Base-by-base conservation (phyloP, 306 rosid genomes). In the Morella rubra region DNA sequence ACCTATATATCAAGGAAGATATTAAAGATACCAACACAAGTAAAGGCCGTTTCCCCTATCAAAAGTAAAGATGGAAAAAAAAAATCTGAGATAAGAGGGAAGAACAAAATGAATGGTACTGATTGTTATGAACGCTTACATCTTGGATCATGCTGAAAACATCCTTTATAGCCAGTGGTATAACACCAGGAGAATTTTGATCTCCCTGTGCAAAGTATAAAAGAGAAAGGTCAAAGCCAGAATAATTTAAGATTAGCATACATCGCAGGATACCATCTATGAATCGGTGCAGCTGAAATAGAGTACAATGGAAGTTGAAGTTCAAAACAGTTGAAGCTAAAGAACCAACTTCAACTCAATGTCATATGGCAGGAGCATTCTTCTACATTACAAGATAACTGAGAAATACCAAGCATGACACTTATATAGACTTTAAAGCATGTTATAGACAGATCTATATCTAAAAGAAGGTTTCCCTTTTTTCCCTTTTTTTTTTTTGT, bases 71-170 rank as follows among this genome's bases (percentile, higher is more conserved):
- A 19, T n/a, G 7, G 7, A 18, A 44, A 65, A 9, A 41, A 41
- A 11, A 65, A 41, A 0, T 4, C 71, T 65, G 41, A 9, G 13
- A 41, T 9, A 65, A 41, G 41, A 42, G 5, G 59, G 51, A 69
- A 59, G 10, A 50, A 69, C 56, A 51, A 69, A 24, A 75, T 27
- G n/a, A 50, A 18, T 52, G 10, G 6, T 73, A 74, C 8, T 15
- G 18, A 74, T 75, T 76, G 5, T 69, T 16, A 71, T 56, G 79
- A 79, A 75, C 68, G 73, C 97, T 89, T 86, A 96, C 99, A 87
- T 96, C 99, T 87, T 96, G 99, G 71, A 96, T 93, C 70, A 92
- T 96, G 85, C 96, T 88, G 85, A 96, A 96, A 76, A 96, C 99
- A 77, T 96, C 99, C 84, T 96, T 96, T 86, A 96, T 96, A 71